phyloP scores from a whole-genome alignment of 2,329 filamentous ascomycete species.

The Fusarium begoniae region DNA sequence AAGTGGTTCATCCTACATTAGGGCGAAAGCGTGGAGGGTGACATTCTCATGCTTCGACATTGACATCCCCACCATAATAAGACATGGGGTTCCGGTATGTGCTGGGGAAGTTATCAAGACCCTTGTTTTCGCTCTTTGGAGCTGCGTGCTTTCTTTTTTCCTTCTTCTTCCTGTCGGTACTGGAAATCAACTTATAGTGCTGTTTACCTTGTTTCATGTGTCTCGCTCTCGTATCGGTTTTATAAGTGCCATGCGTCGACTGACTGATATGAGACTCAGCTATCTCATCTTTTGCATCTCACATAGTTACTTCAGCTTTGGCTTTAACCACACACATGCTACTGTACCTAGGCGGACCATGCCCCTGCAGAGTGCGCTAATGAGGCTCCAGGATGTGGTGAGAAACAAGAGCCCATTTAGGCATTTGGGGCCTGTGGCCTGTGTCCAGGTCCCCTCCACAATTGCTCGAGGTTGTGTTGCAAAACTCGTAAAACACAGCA shows the following conservation, averaged over 20 bases:
- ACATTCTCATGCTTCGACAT: slow-evolving; percentile 39
- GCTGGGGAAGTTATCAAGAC: slow-evolving; percentile 36
- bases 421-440: slow-evolving; percentile 7
- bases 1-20: slow-evolving; percentile 48
- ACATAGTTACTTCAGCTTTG: slow-evolving; percentile 8
- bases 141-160: not conserved
- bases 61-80: slow-evolving; percentile 32
- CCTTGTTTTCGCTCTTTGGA: slow-evolving; percentile 32
- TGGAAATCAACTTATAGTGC: not conserved
- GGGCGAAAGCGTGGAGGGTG: slow-evolving; percentile 46
- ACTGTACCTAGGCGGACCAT: not conserved
- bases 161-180: not conserved
- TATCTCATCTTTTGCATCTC: not conserved
- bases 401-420: slow-evolving; percentile 27
- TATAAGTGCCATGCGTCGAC: slow-evolving; percentile 10
- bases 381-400: slow-evolving; percentile 24
- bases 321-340: slow-evolving; percentile 21
- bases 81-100: slow-evolving; percentile 31
- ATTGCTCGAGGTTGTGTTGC: not conserved
- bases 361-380: slow-evolving; percentile 30
- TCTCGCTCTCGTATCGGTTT: not conserved
- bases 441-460: slow-evolving; percentile 7
- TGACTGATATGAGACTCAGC: not conserved
- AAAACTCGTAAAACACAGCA: slow-evolving; percentile 20
- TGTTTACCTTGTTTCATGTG: not conserved